Conservation (phyloP, 495 filamentous ascomycete genomes). For the Penicillium pancosmium region DNA sequence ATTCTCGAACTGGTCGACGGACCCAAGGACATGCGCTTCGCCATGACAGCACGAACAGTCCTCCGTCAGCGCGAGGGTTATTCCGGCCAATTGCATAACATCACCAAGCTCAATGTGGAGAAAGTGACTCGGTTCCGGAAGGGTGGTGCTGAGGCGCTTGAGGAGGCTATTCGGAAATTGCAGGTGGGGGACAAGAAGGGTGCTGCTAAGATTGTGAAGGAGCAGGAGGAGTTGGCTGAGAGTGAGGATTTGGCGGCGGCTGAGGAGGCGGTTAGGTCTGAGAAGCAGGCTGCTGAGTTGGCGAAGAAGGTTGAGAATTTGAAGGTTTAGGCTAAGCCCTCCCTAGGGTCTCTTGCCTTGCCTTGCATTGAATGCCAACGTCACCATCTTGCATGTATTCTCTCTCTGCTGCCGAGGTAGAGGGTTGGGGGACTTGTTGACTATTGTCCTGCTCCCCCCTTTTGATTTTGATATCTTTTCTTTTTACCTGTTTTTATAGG, state of each 20-base stretch:
- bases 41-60: conserved; percentile 81
- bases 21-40: conserved; percentile 92
- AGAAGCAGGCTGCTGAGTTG: conserved; percentile 8
- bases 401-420: too few relatives aligned
- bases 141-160: conserved; percentile 66
- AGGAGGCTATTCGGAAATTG: conserved; percentile 69
- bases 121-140: conserved; percentile 84
- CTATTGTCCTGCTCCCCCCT: neutral
- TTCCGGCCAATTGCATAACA: conserved; percentile 38
- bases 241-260: conserved; percentile 7
- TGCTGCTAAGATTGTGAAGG: conserved; percentile 1
- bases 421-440: neutral
- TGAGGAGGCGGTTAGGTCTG: conserved; percentile 15
- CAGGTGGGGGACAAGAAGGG: conserved; percentile 28
- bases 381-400: too few relatives aligned
- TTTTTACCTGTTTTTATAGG: conserved; percentile 24
- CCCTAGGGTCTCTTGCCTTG: neutral
- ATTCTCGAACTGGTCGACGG: conserved; percentile 98
- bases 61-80: conserved; percentile 57
- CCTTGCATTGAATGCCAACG: neutral
- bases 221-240: neutral
- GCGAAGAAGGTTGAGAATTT: conserved; percentile 13
- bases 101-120: conserved; percentile 73
- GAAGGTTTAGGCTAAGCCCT: neutral
- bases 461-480: conserved; percentile 8